Evolutionary conservation across 345 rosid species (phyloP).

Genomic region (Citrus hindsii): DNA sequence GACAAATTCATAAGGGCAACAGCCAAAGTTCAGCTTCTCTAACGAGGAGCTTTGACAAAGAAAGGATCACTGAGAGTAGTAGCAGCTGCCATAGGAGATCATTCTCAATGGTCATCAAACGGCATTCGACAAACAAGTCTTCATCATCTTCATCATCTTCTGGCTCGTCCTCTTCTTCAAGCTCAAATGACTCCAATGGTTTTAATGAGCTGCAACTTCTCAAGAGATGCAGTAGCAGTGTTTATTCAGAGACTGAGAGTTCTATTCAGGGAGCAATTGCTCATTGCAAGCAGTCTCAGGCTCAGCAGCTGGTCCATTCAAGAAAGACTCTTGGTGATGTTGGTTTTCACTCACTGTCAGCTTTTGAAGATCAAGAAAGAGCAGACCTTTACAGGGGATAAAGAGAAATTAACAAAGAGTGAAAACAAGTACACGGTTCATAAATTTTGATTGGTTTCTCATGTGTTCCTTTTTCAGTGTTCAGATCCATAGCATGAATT

Average conservation of each 20-base stretch:
- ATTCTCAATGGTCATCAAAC: conserved; percentile 61
- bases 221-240: conserved; percentile 59
- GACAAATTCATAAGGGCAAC: conserved; percentile 48
- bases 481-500: conserved; percentile 1
- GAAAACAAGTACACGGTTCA: conserved; percentile 1
- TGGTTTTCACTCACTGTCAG: conserved; percentile 52
- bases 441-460: conserved; percentile 13
- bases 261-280: conserved; percentile 92
- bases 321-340: conserved; percentile 42
- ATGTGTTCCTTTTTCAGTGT: conserved; percentile 12
- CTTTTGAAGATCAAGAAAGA: conserved; percentile 54
- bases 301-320: conserved; percentile 46
- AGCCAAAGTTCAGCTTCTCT: conserved; percentile 33
- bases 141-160: conserved; percentile 36
- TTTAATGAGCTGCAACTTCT: conserved; percentile 38
- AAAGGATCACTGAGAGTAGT: conserved; percentile 16
- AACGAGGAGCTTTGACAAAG: conserved; percentile 13
- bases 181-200: conserved; percentile 37
- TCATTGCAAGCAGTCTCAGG: conserved; percentile 81
- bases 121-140: conserved; percentile 46
- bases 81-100: conserved; percentile 62
- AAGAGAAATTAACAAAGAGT: conserved; percentile 4
- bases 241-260: conserved; percentile 56
- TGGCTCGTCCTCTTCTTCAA: conserved; percentile 35
- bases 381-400: conserved; percentile 52